Conservation (phyloP, 192 early-diverging fungal species). For the Rhizophlyctis rosea region DNA sequence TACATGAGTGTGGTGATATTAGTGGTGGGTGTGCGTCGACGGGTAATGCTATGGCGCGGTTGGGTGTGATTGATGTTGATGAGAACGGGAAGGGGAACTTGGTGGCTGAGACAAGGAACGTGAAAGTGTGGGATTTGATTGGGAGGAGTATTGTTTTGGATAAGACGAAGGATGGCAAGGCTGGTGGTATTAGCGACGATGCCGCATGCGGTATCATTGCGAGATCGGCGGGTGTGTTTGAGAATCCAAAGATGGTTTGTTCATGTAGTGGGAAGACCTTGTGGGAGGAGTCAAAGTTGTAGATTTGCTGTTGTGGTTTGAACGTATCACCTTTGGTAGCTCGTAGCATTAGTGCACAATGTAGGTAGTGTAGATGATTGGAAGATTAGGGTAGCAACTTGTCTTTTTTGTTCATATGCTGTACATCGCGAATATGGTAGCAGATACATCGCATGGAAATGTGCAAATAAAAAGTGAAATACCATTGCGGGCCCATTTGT, state of each 20-base stretch:
- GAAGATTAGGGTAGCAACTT: too few species aligned
- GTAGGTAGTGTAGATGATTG: too few species aligned
- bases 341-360: too few species aligned
- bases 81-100: constrained; percentile 23
- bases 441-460: too few species aligned
- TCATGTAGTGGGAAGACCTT: constrained; percentile 81
- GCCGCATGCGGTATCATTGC: constrained; percentile 82
- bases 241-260: constrained; percentile 86
- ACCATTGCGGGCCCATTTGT: too few species aligned
- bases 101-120: constrained; percentile 64
- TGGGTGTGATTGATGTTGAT: constrained; percentile 25
- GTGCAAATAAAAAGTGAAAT: too few species aligned
- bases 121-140: constrained; percentile 88
- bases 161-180: constrained; percentile 42
- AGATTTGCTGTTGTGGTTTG: too few species aligned
- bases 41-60: constrained; percentile 51
- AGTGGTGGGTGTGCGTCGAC: constrained; percentile 52
- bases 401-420: too few species aligned
- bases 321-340: too few species aligned
- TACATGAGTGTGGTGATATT: constrained; percentile 82
- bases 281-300: constrained; percentile 68
- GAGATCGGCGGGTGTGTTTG: constrained; percentile 83
- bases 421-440: too few species aligned
- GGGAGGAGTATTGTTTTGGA: constrained; percentile 75
- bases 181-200: constrained; percentile 42